These are phyloP conservation scores for Flaveria floridana DNA, from an alignment of 140 eudicot species.

Conservation along the genomic window DNA sequence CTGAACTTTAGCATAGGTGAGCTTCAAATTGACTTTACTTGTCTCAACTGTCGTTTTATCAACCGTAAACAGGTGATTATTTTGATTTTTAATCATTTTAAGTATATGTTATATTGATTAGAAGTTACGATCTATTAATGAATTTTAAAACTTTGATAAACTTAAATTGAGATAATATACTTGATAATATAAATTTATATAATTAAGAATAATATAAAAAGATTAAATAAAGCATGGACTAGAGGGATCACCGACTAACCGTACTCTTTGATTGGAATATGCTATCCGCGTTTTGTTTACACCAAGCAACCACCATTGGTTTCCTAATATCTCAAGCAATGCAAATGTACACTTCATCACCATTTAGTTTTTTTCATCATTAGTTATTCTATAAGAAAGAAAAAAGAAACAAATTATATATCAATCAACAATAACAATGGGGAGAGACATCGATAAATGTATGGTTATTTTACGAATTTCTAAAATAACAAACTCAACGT, in stretches of 20 bases:
- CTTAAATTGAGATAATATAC: background rate
- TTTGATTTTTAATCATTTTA: no score
- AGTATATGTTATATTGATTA: background rate
- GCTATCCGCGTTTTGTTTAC: conserved; percentile 10
- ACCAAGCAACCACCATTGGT: conserved; percentile 4
- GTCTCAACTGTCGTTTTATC: background rate
- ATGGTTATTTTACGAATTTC: no score
- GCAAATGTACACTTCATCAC: background rate
- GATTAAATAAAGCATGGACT: background rate
- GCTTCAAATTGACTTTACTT: background rate
- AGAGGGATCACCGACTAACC: conserved; percentile 19
- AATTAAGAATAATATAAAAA: background rate
- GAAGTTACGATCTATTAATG: background rate
- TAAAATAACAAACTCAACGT: no score
- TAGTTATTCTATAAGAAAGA: no score
- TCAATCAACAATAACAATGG: no score
- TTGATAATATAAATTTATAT: background rate
- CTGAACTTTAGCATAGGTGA: background rate
- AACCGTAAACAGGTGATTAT: background rate
- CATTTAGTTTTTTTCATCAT: no score
- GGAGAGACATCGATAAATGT: no score
- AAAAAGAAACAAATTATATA: no score
- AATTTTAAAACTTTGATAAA: no score
- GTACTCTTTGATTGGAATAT: conserved; percentile 10
- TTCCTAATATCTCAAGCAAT: conserved; percentile 15